phyloP scores from a whole-genome alignment of 352 stramenopile species.

The Albugo laibachii region DNA sequence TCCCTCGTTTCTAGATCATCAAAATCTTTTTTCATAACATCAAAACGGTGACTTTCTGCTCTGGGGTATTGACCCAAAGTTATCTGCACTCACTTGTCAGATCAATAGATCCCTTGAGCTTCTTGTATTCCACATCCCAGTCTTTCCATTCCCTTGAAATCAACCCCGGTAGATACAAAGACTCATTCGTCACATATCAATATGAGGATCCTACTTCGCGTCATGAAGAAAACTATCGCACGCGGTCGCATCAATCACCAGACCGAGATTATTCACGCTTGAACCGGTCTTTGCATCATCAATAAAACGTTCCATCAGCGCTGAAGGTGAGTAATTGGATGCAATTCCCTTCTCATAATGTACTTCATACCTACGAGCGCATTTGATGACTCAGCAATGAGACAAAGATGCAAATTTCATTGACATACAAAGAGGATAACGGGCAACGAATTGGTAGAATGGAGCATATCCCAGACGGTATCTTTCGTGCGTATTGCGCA shows the following conservation, averaged over 20 bases:
- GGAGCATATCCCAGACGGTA: constrained; percentile 22
- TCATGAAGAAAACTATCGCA: constrained; percentile 55
- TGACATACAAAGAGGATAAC: constrained; percentile 50
- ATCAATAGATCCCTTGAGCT: constrained; percentile 13
- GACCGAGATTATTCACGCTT: constrained; percentile 34
- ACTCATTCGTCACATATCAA: background rate
- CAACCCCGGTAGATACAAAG: background rate
- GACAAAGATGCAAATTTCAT: background rate
- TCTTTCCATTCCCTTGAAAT: constrained; percentile 62
- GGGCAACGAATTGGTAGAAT: constrained; percentile 64
- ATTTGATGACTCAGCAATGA: background rate
- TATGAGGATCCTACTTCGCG: constrained; percentile 25
- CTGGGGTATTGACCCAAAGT: background rate
- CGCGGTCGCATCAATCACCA: constrained; percentile 60
- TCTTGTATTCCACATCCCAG: constrained; percentile 72
- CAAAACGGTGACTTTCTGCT: background rate
- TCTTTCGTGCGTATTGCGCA: constrained; percentile 24
- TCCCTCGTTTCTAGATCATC: background rate
- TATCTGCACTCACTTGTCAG: no score
- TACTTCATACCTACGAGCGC: constrained; percentile 49
- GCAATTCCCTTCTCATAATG: constrained; percentile 32
- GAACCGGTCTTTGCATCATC: constrained; percentile 27
- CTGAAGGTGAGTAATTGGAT: constrained; percentile 30
- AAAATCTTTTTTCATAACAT: background rate
- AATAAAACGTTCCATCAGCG: constrained; percentile 71